phyloP scores from a whole-genome alignment of 2,329 filamentous ascomycete species.

The Fusarium tuaranense region DNA sequence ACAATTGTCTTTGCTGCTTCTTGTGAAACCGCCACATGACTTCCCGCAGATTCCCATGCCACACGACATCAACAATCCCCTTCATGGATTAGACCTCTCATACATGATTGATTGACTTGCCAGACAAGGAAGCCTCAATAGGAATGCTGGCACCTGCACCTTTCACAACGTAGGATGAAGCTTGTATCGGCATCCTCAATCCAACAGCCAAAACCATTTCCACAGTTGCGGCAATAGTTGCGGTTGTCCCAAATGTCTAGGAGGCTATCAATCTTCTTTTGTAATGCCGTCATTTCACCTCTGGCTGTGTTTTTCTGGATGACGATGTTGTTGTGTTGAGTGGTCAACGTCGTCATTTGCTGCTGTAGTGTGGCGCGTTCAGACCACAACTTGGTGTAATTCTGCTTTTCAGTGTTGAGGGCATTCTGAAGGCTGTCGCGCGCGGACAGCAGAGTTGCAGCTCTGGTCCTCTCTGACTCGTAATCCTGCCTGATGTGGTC shows the following conservation, averaged over 20 bases:
- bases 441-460: not conserved
- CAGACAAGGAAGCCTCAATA: not conserved
- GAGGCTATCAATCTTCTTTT: not conserved
- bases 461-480: not conserved
- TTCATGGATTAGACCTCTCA: not conserved
- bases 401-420: not conserved
- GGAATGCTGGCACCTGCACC: constrained; percentile 3
- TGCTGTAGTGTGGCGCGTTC: not conserved
- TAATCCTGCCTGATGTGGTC: not conserved
- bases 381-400: not conserved
- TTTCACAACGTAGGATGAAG: not conserved
- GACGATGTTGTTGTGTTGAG: not conserved
- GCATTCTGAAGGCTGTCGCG: not conserved
- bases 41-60: not conserved
- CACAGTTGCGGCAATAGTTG: constrained; percentile 5
- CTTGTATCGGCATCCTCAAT: not conserved
- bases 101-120: not conserved
- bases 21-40: not conserved
- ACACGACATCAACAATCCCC: not conserved
- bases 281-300: accelerated
- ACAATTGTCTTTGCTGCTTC: not conserved
- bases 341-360: not conserved
- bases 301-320: not conserved
- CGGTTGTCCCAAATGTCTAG: not conserved
- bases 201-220: not conserved